Evolutionary conservation across 768 basidiomycete species (phyloP).

Genomic region (Dentipellis sp.): DNA sequence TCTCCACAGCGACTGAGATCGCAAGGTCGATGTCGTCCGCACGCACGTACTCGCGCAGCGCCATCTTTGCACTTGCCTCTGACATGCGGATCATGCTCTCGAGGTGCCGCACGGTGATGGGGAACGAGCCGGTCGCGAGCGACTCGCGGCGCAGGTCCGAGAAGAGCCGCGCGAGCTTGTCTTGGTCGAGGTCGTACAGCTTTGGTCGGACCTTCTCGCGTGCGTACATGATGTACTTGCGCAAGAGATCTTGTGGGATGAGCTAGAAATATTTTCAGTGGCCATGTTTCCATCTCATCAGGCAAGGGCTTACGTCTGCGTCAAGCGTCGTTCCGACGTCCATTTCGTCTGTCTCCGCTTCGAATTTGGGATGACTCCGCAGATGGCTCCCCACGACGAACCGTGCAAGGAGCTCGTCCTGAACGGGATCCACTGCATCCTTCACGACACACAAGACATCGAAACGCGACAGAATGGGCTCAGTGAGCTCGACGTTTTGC

Average conservation of each 20-base stretch:
- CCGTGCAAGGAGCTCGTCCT: constrained; percentile 91
- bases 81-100: constrained; percentile 99
- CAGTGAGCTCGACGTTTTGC: constrained; percentile 97
- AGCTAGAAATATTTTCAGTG: constrained; percentile 40
- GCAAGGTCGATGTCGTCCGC: constrained; percentile 95
- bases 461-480: constrained; percentile 96
- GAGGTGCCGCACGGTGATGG: constrained; percentile 94
- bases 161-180: constrained; percentile 90
- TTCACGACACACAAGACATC: constrained; percentile 98
- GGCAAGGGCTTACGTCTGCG: constrained; percentile 64
- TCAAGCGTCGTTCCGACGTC: constrained; percentile 84
- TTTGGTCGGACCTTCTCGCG: constrained; percentile 90
- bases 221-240: constrained; percentile 99
- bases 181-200: constrained; percentile 90
- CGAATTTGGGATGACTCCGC: constrained; percentile 90
- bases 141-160: constrained; percentile 95
- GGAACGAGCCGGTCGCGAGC: constrained; percentile 95
- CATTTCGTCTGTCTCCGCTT: constrained; percentile 81
- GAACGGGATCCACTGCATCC: constrained; percentile 92
- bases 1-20: constrained; percentile 89
- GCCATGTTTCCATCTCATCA: neutral
- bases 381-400: constrained; percentile 98
- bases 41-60: constrained; percentile 90
- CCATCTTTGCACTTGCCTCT: constrained; percentile 98
- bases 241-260: constrained; percentile 91